These are phyloP conservation scores for Pseudozyma hubeiensis DNA, from an alignment of 1,284 basidiomycete genomes.

Conservation along the genomic window DNA sequence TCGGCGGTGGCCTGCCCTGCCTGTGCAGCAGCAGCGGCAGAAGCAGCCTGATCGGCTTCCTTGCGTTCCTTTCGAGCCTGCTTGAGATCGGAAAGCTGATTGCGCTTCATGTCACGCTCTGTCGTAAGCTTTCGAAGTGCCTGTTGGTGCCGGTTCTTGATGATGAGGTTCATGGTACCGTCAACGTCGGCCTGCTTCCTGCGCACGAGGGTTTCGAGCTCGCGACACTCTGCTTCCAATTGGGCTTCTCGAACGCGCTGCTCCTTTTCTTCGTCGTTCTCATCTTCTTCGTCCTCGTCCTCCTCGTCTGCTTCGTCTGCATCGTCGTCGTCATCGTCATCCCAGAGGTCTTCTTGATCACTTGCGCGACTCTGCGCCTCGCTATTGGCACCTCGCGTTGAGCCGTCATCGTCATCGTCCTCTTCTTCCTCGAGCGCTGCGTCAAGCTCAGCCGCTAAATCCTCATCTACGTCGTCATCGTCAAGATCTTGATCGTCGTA, in stretches of 20 bases:
- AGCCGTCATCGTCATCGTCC: constrained; percentile 73
- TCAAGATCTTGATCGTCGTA: constrained; percentile 71
- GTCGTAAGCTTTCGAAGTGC: constrained; percentile 60
- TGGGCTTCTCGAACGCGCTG: constrained; percentile 64
- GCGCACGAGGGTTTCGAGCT: constrained; percentile 65
- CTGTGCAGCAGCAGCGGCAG: constrained; percentile 27
- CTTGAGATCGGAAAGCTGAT: constrained; percentile 61
- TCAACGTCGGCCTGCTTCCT: constrained; percentile 65
- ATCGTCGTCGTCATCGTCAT: constrained; percentile 65
- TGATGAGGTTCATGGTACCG: constrained; percentile 62
- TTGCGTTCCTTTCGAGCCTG: constrained; percentile 59
- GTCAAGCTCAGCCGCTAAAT: constrained; percentile 71
- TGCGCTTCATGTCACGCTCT: constrained; percentile 65
- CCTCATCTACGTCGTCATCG: constrained; percentile 74
- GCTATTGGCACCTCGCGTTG: constrained; percentile 64
- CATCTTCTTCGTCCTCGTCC: constrained; percentile 75
- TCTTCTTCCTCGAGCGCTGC: constrained; percentile 70
- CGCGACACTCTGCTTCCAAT: constrained; percentile 65
- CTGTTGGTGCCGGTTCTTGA: constrained; percentile 66
- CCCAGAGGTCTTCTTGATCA: constrained; percentile 60
- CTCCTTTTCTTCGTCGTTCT: constrained; percentile 65
- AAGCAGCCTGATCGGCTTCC: constrained; percentile 52
- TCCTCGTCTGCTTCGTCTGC: constrained; percentile 82
- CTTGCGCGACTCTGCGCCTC: constrained; percentile 56
- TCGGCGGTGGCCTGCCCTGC: constrained; percentile 33